Evolutionary conservation across 495 filamentous ascomycete species (phyloP), one percentile per base, ranked within the genome.

Genomic region (Aspergillus hancockii): DNA sequence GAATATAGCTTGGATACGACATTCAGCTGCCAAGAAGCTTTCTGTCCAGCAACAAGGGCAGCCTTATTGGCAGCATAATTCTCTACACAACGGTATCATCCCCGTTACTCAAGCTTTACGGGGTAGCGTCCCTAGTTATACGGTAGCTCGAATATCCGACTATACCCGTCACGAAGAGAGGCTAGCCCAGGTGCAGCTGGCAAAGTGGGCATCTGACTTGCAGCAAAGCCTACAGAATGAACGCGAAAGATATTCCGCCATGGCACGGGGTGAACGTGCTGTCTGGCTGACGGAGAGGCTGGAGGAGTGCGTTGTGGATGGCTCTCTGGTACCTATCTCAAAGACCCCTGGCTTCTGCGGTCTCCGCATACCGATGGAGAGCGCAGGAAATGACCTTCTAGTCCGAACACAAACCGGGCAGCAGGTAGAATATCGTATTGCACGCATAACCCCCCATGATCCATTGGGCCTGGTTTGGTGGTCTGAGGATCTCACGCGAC

Each of bases 141-240:
- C 89, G 4, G 79, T 96, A 54, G 86, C 91, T 12, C 79, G 86
- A 46, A 79, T 93, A 54, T 76, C 86, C 31, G 87, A 90, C 59
- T 85, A 90, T 66, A 86, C 86, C 3, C 85, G 88, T 52, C 79
- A 83, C 30, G 86, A 94, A 71, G 86, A 93, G 62, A 80, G 78
- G 12, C 74, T 90, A n/a, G 88, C 90, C 4, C 90, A 91, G 65
- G 82, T 96, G 23, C 83, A 89, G 19, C 79, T 97, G 13, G 89
- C 88, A 8, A 90, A 92, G 65, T 98, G 94, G 94, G 93, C 93
- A 10, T 81, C 86, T 1, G 91, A 97, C 66, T 81, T 98, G 0
- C 93, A 97, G 67, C 86, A 84, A 49, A 92, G 89, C 63, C 75
- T 96, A 6, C 83, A 88, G 23, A 88, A 90, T 43, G 93, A 98